Evolutionary conservation across 2,329 filamentous ascomycete genomes (phyloP), one percentile per base, ranked within the genome.

Genomic region (Calonectria pseudoreteaudii): DNA sequence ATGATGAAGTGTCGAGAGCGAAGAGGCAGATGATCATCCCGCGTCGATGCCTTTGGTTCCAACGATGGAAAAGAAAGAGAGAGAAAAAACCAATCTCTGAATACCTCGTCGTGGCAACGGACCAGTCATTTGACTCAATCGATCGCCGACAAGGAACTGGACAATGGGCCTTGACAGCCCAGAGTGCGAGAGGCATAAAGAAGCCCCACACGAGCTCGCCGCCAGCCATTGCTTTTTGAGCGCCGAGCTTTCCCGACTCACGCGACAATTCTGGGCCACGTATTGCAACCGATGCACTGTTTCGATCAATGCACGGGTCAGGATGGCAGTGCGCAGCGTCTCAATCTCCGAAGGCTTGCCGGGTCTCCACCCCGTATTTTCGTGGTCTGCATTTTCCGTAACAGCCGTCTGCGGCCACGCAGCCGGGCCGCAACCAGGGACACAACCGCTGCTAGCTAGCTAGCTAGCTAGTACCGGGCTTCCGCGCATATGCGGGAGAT

Each of bases 341-440:
- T 60, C 56, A 60, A 60, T 60, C 56, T 60, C 56, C 56, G 56
- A 60, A 60, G 56, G 56, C 34, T 60, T 60, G 56, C 56, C 38
- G 56, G 5, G 34, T 60, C 56, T 38, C 56, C 56, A 60, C 56
- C 34, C 34, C 23, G 36, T 36, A 26, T 60, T 60, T 38, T 60
- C 56, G 56, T 60, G 56, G 56, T 41, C 56, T 36, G n/a, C 56
- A 38, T 60, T 60, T 60, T 58, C 7, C 31, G 53, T 16, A 58
- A 36, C 53, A 58, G 44, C 9, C 11, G 38, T 41, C 34, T 20
- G 34, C 56, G 23, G 34, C 53, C 53, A 60, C 53, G 53, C 53
- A 60, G 53, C 31, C 31, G 1, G 31, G 23, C 34, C 16, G 34
- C 34, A 23, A 20, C 38, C 20, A 26, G 31, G 53, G 53, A 60